These are phyloP conservation scores for Plantago major DNA, from an alignment of 257 asterid species.

Conservation along the genomic window DNA sequence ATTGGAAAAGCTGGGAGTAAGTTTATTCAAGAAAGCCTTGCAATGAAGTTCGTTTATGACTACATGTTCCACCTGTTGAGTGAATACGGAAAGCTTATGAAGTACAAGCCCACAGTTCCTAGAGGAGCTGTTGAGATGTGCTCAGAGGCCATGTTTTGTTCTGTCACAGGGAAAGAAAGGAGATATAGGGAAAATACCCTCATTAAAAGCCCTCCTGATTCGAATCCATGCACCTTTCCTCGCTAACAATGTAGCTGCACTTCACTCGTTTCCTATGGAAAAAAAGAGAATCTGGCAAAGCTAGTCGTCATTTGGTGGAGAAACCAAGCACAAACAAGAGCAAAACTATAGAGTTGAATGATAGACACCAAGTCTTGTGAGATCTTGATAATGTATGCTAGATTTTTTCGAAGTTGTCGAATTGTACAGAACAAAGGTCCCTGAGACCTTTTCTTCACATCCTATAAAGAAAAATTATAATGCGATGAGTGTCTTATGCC, in stretches of 20 bases:
- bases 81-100: constrained; percentile 74
- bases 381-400: no score
- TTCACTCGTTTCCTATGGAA: constrained; percentile 25
- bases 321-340: no score
- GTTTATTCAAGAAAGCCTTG: constrained; percentile 52
- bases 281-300: constrained; percentile 36
- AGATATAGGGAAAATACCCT: constrained; percentile 42
- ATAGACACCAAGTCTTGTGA: no score
- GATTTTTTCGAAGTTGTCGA: no score
- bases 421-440: no score
- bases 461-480: no score
- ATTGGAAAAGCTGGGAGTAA: constrained; percentile 71
- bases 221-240: constrained; percentile 52
- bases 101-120: constrained; percentile 58
- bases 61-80: constrained; percentile 65
- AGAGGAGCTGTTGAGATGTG: constrained; percentile 55
- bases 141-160: constrained; percentile 55
- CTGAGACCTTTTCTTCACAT: no score
- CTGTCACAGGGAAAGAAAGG: constrained; percentile 50
- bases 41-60: constrained; percentile 59
- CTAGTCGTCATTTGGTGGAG: constrained; percentile 29
- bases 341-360: no score
- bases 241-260: constrained; percentile 26
- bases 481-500: no score
- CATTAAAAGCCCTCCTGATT: constrained; percentile 38